These are phyloP conservation scores for Phytophthora fragariaefolia DNA, from an alignment of 352 stramenopile species.

Conservation along the genomic window DNA sequence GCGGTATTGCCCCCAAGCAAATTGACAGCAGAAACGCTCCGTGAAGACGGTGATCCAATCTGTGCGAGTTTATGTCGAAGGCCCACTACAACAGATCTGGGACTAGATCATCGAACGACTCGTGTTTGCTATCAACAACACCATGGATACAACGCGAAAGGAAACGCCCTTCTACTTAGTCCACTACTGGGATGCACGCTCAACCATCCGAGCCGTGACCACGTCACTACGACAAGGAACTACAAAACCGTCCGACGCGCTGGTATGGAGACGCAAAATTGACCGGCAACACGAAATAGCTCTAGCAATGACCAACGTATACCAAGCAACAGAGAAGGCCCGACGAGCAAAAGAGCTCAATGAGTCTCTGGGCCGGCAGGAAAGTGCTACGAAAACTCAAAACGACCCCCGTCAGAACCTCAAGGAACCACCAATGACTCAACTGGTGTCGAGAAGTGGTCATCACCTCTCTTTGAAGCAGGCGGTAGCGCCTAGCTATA, in stretches of 20 bases:
- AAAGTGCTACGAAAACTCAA: too few relatives aligned
- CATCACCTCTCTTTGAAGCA: too few relatives aligned
- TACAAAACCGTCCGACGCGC: not conserved
- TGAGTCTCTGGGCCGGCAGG: not conserved
- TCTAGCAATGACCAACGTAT: slow-evolving; percentile 1
- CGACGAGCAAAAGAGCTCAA: slow-evolving; percentile 6
- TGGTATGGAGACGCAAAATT: not conserved
- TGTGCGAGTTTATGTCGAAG: not conserved
- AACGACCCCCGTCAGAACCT: too few relatives aligned
- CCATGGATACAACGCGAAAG: not conserved
- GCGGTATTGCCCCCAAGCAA: not conserved
- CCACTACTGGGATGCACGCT: not conserved
- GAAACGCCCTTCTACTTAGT: not conserved
- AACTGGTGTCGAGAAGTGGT: too few relatives aligned
- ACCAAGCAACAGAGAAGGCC: slow-evolving; percentile 8
- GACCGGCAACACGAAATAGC: not conserved
- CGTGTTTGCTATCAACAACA: too few relatives aligned
- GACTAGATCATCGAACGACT: not conserved
- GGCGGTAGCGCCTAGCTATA: too few relatives aligned
- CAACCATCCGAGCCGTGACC: not conserved
- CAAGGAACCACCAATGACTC: too few relatives aligned
- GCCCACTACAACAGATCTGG: not conserved
- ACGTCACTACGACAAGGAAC: not conserved
- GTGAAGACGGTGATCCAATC: not conserved
- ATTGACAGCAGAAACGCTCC: not conserved